Evolutionary conservation across 2,329 filamentous ascomycete genomes (phyloP).

Genomic region (Pseudogymnoascus sp.): DNA sequence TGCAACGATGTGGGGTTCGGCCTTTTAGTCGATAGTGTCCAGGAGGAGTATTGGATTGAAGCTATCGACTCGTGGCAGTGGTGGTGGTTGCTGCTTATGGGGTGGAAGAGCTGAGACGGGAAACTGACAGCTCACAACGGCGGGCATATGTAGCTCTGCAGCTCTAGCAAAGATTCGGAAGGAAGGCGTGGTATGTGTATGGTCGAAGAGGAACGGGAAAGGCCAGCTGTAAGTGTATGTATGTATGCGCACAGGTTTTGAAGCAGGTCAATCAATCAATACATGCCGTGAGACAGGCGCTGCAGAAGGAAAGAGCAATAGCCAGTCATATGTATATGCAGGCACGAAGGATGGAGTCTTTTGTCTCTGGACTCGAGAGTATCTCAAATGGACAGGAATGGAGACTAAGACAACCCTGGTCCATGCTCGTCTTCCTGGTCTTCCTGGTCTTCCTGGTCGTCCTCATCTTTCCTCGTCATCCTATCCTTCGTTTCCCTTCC

Average conservation of each 20-base stretch:
- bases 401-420: not conserved
- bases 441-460: not conserved
- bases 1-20: slow-evolving; percentile 5
- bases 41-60: not conserved
- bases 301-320: not conserved
- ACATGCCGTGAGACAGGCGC: not conserved
- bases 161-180: not conserved
- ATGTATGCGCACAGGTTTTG: not conserved
- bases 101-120: not conserved
- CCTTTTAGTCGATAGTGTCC: not conserved
- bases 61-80: not conserved
- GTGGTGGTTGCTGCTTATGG: not conserved
- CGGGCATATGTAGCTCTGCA: not conserved
- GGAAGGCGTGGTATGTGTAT: not conserved
- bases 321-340: slow-evolving; percentile 7
- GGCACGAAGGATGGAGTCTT: not conserved
- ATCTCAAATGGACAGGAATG: not conserved
- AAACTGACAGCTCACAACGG: slow-evolving; percentile 5
- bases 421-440: not conserved
- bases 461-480: not conserved
- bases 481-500: not conserved
- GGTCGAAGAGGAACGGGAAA: not conserved
- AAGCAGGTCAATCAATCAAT: not conserved
- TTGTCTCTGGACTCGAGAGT: not conserved
- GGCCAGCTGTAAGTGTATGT: not conserved